Percentiles rank a stretch among this genome's conserved stretches.
phyloP scores from a whole-genome alignment of 1,284 basidiomycete genomes.

The Boletellus deceptivus region DNA sequence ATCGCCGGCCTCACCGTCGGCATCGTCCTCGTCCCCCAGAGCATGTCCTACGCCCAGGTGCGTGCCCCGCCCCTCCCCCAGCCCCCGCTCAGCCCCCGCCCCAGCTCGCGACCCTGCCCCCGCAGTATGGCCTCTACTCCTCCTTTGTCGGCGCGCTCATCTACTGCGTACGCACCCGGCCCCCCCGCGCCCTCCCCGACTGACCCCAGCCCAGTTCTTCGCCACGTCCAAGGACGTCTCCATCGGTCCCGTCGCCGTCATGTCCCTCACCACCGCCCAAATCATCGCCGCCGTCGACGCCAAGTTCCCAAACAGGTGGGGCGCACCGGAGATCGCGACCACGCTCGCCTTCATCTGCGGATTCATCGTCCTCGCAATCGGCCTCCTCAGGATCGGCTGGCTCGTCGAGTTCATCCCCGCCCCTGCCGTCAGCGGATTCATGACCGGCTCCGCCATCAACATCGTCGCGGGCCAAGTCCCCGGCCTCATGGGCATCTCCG shows the following conservation, averaged over 20 bases:
- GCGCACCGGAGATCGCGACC: conserved; percentile 76
- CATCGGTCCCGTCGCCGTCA: conserved; percentile 96
- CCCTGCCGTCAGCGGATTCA: conserved; percentile 91
- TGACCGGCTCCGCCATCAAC: conserved; percentile 89
- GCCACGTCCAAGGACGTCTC: conserved; percentile 96
- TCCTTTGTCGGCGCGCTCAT: conserved; percentile 88
- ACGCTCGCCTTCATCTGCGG: conserved; percentile 87
- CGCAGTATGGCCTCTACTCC: conserved; percentile 94
- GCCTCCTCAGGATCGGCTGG: conserved; percentile 92
- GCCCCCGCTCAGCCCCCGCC: not conserved
- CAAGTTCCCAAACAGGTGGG: conserved; percentile 54
- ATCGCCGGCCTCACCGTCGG: conserved; percentile 91
- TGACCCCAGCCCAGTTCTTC: conserved; percentile 56
- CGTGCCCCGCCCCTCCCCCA: not conserved
- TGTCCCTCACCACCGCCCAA: conserved; percentile 89
- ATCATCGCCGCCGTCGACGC: conserved; percentile 70
- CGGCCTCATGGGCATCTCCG: conserved; percentile 79
- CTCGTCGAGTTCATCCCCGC: conserved; percentile 93
- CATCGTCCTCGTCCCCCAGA: conserved; percentile 87
- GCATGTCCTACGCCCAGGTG: conserved; percentile 80
- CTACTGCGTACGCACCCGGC: conserved; percentile 63
- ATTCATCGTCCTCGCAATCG: conserved; percentile 90
- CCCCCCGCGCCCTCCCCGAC: no score
- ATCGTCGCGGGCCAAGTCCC: conserved; percentile 86
- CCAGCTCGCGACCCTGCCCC: conserved; percentile 80